phyloP scores from a whole-genome alignment of 768 basidiomycete species.

The Termitomyces heimii region DNA sequence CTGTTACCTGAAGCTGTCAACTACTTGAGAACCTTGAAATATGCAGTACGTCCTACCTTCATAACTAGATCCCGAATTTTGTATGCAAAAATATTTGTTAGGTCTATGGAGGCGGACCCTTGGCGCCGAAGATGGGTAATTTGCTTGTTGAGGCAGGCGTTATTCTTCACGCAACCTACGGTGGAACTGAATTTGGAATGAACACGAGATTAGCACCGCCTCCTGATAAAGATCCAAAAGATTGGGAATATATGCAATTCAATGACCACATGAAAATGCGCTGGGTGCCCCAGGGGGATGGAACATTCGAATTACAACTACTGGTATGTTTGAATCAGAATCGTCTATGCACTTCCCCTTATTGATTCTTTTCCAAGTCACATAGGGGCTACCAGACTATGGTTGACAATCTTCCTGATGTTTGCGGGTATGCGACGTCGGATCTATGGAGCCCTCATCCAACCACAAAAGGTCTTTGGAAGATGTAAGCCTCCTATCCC shows the following conservation, averaged over 20 bases:
- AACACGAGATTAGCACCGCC: slow-evolving; percentile 6
- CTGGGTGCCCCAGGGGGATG: slow-evolving; percentile 31
- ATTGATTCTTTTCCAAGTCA: neutral
- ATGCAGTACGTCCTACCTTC: slow-evolving; percentile 1
- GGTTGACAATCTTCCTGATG: slow-evolving; percentile 1
- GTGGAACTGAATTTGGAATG: slow-evolving; percentile 13
- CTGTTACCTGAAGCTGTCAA: slow-evolving; percentile 18
- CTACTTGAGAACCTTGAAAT: slow-evolving; percentile 6
- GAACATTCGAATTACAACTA: slow-evolving; percentile 30
- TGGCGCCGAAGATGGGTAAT: slow-evolving; percentile 10
- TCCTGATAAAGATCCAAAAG: slow-evolving; percentile 13
- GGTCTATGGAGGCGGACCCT: slow-evolving; percentile 11
- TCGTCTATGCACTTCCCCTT: neutral
- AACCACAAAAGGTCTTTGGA: slow-evolving; percentile 3
- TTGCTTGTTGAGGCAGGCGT: slow-evolving; percentile 9
- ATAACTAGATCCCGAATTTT: neutral
- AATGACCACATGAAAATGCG: slow-evolving; percentile 14
- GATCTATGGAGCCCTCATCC: slow-evolving; percentile 5
- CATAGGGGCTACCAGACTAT: neutral
- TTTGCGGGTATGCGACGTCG: slow-evolving; percentile 3
- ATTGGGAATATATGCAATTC: slow-evolving; percentile 12
- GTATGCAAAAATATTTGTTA: neutral
- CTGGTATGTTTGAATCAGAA: slow-evolving; percentile 17
- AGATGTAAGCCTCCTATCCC: neutral
- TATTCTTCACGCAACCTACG: slow-evolving; percentile 7